A percentile compares a stretch with the other conserved stretches of the same genome.
Conservation (phyloP, 1,284 basidiomycete genomes). For the Kwoniella shivajii region DNA sequence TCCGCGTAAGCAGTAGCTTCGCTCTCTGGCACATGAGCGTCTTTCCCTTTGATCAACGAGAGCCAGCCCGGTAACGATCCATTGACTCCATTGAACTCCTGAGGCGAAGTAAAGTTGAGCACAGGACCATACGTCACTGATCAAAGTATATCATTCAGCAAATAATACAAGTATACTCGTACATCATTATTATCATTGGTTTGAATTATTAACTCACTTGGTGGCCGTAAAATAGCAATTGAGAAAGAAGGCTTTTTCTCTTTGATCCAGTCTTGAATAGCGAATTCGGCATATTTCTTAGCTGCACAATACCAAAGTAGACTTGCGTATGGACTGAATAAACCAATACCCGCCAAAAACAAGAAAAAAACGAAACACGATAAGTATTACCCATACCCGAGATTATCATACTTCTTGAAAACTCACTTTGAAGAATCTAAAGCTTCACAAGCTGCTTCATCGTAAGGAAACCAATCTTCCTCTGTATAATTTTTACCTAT, state of each 20-base stretch:
- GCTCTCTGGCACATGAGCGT: not conserved
- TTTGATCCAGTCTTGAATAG: constrained; percentile 20
- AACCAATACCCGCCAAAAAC: not conserved
- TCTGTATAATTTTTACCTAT: constrained; percentile 35
- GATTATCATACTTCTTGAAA: too few species aligned
- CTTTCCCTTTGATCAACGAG: constrained; percentile 8
- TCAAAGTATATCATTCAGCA: not conserved
- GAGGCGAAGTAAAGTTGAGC: constrained; percentile 15
- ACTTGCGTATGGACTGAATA: not conserved
- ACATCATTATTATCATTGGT: too few species aligned
- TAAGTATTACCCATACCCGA: not conserved
- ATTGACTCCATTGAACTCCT: not conserved
- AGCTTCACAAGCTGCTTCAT: constrained; percentile 20
- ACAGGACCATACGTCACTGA: constrained; percentile 36
- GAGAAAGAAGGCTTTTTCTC: constrained; percentile 21
- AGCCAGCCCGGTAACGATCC: not conserved
- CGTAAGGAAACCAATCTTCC: constrained; percentile 41
- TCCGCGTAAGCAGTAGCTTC: not conserved
- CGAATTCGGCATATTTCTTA: constrained; percentile 43
- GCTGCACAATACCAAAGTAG: constrained; percentile 25
- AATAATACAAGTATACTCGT: constrained; percentile 16
- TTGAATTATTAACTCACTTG: too few species aligned
- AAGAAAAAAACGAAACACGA: not conserved
- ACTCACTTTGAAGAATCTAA: constrained; percentile 19
- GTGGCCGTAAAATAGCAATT: constrained; percentile 5